Percentiles rank a stretch among this genome's conserved stretches.
Conservation (phyloP, 1,284 basidiomycete genomes). For the Ceratobasidium sp. region DNA sequence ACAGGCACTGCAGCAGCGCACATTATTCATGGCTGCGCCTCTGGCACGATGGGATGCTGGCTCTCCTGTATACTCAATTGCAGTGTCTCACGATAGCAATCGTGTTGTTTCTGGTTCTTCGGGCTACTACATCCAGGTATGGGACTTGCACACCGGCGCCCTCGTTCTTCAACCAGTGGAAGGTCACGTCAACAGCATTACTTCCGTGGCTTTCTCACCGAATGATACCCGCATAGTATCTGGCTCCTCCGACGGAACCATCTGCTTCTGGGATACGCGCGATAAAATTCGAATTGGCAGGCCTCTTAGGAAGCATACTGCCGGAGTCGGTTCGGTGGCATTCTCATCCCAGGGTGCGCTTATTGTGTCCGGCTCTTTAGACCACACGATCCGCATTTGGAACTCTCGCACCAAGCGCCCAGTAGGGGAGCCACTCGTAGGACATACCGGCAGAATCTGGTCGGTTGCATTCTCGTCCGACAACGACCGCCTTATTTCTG, state of each 20-base stretch:
- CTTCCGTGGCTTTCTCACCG: background rate
- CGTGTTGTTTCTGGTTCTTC: background rate
- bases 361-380: background rate
- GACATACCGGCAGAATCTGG: background rate
- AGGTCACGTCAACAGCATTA: background rate
- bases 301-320: background rate
- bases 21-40: too few species aligned
- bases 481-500: background rate
- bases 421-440: background rate
- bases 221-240: background rate
- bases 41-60: background rate
- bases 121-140: background rate
- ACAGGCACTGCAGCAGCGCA: too few species aligned
- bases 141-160: background rate
- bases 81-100: background rate
- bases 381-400: background rate
- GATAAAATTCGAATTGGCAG: too few species aligned
- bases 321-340: background rate
- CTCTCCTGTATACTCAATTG: background rate
- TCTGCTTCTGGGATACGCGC: background rate
- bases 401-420: background rate
- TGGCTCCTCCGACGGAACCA: background rate
- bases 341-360: background rate
- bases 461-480: conserved; percentile 10
- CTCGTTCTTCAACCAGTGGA: background rate